These are phyloP conservation scores for Ailanthus altissimus DNA, from an alignment of 345 rosid species.

Conservation along the genomic window DNA sequence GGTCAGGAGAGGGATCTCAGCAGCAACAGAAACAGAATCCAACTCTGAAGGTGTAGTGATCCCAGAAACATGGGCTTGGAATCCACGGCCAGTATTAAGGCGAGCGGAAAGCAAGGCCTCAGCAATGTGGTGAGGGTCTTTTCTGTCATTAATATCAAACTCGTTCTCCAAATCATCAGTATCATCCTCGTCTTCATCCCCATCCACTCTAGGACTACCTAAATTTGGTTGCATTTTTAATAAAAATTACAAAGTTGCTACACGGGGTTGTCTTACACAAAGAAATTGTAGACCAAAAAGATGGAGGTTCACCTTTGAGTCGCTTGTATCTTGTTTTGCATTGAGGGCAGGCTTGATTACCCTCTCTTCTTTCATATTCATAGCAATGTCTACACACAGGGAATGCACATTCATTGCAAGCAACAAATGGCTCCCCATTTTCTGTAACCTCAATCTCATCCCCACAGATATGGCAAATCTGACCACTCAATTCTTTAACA, in stretches of 20 bases:
- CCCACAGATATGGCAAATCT: slow-evolving; percentile 89
- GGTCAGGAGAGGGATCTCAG: slow-evolving; percentile 67
- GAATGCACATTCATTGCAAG: slow-evolving; percentile 97
- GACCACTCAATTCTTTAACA: slow-evolving; percentile 68
- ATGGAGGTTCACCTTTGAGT: slow-evolving; percentile 55
- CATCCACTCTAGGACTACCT: slow-evolving; percentile 69
- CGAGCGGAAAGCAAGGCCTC: slow-evolving; percentile 52
- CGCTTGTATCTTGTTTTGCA: slow-evolving; percentile 92
- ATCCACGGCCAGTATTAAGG: slow-evolving; percentile 47
- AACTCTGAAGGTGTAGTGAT: slow-evolving; percentile 45
- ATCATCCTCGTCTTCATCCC: slow-evolving; percentile 77
- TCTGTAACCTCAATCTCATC: slow-evolving; percentile 73
- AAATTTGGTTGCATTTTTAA: slow-evolving; percentile 25
- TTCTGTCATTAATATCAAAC: slow-evolving; percentile 43
- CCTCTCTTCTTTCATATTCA: slow-evolving; percentile 91
- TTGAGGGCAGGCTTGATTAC: slow-evolving; percentile 92
- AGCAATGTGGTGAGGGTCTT: slow-evolving; percentile 47
- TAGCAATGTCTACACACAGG: slow-evolving; percentile 92
- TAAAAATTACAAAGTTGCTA: not conserved
- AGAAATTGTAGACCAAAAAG: not conserved
- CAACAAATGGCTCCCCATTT: slow-evolving; percentile 87
- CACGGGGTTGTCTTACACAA: not conserved
- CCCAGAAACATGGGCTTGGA: slow-evolving; percentile 33
- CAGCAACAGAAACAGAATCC: slow-evolving; percentile 53
- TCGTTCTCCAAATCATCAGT: slow-evolving; percentile 65